Base-by-base conservation (phyloP, 495 filamentous ascomycete species). In the Aspergillus leporis region DNA sequence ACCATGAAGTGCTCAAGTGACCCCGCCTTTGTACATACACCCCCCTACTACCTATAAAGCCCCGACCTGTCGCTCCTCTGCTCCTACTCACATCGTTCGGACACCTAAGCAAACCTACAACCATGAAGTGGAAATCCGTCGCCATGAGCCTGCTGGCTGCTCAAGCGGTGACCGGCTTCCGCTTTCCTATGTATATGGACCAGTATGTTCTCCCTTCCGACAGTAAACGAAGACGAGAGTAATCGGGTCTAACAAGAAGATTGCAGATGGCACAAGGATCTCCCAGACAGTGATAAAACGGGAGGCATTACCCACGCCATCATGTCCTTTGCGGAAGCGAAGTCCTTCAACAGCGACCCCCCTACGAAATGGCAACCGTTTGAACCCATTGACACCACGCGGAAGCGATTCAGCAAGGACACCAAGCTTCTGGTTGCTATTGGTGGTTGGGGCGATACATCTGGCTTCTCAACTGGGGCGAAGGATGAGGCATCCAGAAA, bases 391-490 rank as follows among this genome's bases (percentile, higher is more conserved):
- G 68, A 77, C 0, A 78, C 75, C 8, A 78, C 82, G 53, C 83
- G 87, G 28, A 71, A 77, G 50, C 80, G 83, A 47, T 90, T 90
- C 62, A 58, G 75, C 1, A 64, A 79, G 0, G 76, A 77, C 2
- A 88, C 88, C 30, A 84, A 85, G 63, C 66, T 91, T 16, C 80
- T 89, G 80, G 75, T 91, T 34, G 87, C 88, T 34, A 85, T 91
- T 55, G 88, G 88, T 7, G 88, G 88, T 47, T 92, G 88, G 87
- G 88, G 87, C 6, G 86, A 91, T 61, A 83, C 80, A 0, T 61
- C 67, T 25, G 88, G 86, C 8, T 91, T 90, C 69, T 77, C 80
- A 0, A 67, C 65, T 1, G 87, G 79, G 7, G 86, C 85, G 1
- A 78, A 75, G 43, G 83, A 79, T 1, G 78, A 82, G 0, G 65